phyloP scores from a whole-genome alignment of 345 rosid species.

The Turnera subulata region DNA sequence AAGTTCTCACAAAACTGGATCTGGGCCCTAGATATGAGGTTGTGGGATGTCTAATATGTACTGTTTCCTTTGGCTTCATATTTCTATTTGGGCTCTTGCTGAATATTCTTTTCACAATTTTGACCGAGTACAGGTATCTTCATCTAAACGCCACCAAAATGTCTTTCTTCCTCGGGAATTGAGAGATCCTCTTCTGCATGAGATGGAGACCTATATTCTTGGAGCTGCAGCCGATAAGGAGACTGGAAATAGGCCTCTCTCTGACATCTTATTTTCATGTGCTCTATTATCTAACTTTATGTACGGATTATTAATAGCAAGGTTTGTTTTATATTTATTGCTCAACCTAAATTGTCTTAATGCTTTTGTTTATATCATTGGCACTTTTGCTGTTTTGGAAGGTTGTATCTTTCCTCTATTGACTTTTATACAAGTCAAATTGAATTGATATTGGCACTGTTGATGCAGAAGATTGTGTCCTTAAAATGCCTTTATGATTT shows the following conservation, averaged over 20 bases:
- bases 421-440: too few relatives aligned
- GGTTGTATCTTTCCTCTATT: too few relatives aligned
- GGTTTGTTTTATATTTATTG: conserved; percentile 42
- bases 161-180: conserved; percentile 60
- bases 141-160: conserved; percentile 36
- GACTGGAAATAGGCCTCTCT: conserved; percentile 46
- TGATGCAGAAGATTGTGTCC: too few relatives aligned
- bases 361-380: not conserved
- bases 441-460: too few relatives aligned
- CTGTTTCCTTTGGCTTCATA: not conserved
- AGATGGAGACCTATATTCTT: conserved; percentile 58
- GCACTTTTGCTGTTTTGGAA: too few relatives aligned
- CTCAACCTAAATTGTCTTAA: not conserved
- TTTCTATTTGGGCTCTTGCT: not conserved
- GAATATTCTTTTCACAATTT: not conserved
- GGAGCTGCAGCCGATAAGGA: conserved; percentile 39
- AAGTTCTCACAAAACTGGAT: conserved; percentile 58
- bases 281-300: conserved; percentile 65
- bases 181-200: conserved; percentile 69
- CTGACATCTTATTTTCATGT: conserved; percentile 61
- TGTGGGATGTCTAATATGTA: not conserved
- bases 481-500: too few relatives aligned
- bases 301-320: conserved; percentile 47
- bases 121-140: conserved; percentile 39
- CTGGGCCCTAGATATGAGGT: conserved; percentile 42